These are phyloP conservation scores for Colletotrichum sp. DNA, from an alignment of 2,329 filamentous ascomycete genomes.

Conservation along the genomic window DNA sequence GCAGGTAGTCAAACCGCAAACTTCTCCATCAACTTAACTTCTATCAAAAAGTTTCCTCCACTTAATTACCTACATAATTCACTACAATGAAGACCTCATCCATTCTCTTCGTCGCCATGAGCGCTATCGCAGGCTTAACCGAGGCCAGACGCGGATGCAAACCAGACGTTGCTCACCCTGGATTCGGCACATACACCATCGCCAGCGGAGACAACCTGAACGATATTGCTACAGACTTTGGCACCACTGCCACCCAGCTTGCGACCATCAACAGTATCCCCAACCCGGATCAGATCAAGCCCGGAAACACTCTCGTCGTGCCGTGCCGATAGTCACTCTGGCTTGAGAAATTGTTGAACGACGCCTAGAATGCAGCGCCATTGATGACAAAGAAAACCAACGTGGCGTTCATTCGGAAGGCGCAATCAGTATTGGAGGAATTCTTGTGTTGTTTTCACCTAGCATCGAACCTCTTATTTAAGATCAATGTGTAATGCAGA, in stretches of 20 bases:
- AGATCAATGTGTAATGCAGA: background rate
- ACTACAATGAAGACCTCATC: background rate
- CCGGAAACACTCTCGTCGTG: background rate
- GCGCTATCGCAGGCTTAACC: background rate
- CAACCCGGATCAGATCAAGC: background rate
- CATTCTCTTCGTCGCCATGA: background rate
- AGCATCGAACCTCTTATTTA: background rate
- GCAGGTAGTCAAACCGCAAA: background rate
- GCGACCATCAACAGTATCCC: background rate
- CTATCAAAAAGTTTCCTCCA: background rate
- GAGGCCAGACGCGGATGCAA: background rate
- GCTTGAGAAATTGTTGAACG: background rate
- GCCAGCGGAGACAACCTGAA: background rate
- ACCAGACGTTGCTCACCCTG: background rate
- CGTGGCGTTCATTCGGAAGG: background rate
- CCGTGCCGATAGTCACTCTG: background rate
- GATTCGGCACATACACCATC: background rate
- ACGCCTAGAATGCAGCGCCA: background rate
- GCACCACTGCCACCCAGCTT: background rate
- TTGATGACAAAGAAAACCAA: background rate
- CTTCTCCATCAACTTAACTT: rapidly evolving
- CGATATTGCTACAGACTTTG: background rate
- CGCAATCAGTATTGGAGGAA: background rate
- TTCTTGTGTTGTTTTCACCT: background rate
- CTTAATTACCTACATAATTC: rapidly evolving